Percentiles rank a stretch among this genome's conserved stretches.
Conservation (phyloP, 805 yeast species). For the Candida boidinii region DNA sequence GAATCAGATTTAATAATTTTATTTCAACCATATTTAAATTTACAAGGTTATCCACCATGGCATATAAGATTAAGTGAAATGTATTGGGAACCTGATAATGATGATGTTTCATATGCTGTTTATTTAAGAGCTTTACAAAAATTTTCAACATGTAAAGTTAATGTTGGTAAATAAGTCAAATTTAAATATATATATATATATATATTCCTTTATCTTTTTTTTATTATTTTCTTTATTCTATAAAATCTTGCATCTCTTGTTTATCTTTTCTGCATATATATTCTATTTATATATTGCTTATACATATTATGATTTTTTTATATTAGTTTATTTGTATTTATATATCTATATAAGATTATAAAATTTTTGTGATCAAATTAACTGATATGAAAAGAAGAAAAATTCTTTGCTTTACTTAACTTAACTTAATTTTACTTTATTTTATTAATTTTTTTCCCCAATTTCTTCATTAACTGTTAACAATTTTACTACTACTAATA, state of each 20-base stretch:
- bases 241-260: neutral
- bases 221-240: constrained; percentile 1
- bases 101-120: constrained; percentile 71
- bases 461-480: too few relatives aligned
- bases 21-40: constrained; percentile 80
- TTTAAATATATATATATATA: neutral
- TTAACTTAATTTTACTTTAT: too few relatives aligned
- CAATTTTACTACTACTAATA: too few relatives aligned
- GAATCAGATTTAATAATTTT: constrained; percentile 87
- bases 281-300: too few relatives aligned
- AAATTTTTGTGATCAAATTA: too few relatives aligned
- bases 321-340: too few relatives aligned
- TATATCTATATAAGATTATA: too few relatives aligned
- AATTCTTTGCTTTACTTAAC: too few relatives aligned
- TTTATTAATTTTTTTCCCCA: too few relatives aligned
- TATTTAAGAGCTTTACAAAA: constrained; percentile 70
- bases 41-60: constrained; percentile 98
- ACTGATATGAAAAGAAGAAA: too few relatives aligned
- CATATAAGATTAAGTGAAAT: constrained; percentile 86
- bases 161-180: constrained; percentile 78
- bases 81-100: constrained; percentile 85
- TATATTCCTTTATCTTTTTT: neutral
- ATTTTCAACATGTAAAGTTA: constrained; percentile 75
- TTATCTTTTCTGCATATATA: constrained; percentile 1
- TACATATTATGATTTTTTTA: too few relatives aligned